Conservation (phyloP, 2,329 filamentous ascomycete genomes). For the Hypoxylon rubiginosum region DNA sequence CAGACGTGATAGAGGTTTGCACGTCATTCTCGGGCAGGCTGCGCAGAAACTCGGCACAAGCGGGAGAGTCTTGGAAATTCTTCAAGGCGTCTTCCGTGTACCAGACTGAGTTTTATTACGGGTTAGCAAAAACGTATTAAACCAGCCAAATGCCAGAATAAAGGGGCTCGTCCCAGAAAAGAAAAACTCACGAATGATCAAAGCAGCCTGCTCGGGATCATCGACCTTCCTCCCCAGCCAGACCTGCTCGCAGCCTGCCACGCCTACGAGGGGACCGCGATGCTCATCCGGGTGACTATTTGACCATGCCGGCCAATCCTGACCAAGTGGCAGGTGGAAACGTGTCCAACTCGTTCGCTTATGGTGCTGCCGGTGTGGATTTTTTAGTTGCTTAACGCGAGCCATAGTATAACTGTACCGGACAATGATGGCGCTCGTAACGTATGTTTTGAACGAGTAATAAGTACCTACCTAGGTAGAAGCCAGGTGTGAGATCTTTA, state of each 20-base stretch:
- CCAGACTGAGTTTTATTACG: slow-evolving; percentile 11
- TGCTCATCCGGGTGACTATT: not conserved
- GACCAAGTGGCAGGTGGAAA: slow-evolving; percentile 10
- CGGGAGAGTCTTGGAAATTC: slow-evolving; percentile 14
- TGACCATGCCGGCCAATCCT: slow-evolving; percentile 11
- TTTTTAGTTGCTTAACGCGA: slow-evolving; percentile 7
- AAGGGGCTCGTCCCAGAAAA: not conserved
- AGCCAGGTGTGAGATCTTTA: no score
- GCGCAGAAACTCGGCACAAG: slow-evolving; percentile 10
- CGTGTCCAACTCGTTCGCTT: slow-evolving; percentile 16
- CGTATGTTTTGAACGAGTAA: no score
- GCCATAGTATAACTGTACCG: no score
- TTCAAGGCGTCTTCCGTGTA: slow-evolving; percentile 3
- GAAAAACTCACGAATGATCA: slow-evolving; percentile 6
- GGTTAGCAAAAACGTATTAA: not conserved
- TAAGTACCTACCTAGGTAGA: no score
- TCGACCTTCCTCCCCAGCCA: slow-evolving; percentile 11
- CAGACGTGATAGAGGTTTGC: slow-evolving; percentile 5
- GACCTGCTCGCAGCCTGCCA: slow-evolving; percentile 2
- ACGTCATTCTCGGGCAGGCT: slow-evolving; percentile 7
- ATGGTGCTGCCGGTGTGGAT: not conserved
- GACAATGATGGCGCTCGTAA: no score
- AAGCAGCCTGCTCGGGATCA: slow-evolving; percentile 10
- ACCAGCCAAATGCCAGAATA: not conserved
- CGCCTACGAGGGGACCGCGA: slow-evolving; percentile 6